phyloP scores from a whole-genome alignment of 345 rosid species.

The Eucalyptus virginea region DNA sequence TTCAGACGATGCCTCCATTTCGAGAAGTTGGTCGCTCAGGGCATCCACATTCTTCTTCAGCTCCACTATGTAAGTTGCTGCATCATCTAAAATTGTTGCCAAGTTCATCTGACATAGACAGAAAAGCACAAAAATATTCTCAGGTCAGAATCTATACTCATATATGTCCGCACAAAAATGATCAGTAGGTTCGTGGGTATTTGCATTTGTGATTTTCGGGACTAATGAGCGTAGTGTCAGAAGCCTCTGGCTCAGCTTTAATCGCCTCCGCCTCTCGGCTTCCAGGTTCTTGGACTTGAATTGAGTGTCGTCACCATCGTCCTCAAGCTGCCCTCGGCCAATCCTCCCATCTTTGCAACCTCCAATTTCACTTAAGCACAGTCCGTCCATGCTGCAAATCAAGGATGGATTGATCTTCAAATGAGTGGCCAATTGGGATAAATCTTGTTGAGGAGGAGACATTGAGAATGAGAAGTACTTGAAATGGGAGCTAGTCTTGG shows the following conservation, averaged over 20 bases:
- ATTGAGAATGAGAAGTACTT: not conserved
- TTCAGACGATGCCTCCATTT: slow-evolving; percentile 30
- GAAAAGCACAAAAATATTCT: not conserved
- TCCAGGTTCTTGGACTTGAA: slow-evolving; percentile 68
- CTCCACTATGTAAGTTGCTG: slow-evolving; percentile 62
- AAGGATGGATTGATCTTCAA: not conserved
- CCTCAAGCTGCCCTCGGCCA: slow-evolving; percentile 1
- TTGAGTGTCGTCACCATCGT: slow-evolving; percentile 2
- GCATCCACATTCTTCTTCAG: slow-evolving; percentile 29
- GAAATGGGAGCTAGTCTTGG: not conserved
- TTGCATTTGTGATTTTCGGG: slow-evolving; percentile 78
- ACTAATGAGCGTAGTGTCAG: slow-evolving; percentile 64
- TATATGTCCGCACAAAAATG: not conserved
- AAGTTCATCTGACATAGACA: slow-evolving; percentile 52
- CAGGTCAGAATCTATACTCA: not conserved
- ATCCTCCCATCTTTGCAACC: slow-evolving; percentile 2
- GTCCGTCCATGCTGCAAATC: slow-evolving; percentile 1
- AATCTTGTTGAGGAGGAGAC: not conserved
- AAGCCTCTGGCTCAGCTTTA: slow-evolving; percentile 67
- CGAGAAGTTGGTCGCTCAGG: slow-evolving; percentile 44
- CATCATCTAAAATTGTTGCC: slow-evolving; percentile 74
- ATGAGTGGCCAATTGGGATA: not conserved
- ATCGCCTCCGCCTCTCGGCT: slow-evolving; percentile 73
- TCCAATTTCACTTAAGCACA: not conserved
- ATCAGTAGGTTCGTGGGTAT: not conserved